Evolutionary conservation across 371 early-diverging fungal genomes (phyloP).

Genomic region (Apophysomyces variabilis): DNA sequence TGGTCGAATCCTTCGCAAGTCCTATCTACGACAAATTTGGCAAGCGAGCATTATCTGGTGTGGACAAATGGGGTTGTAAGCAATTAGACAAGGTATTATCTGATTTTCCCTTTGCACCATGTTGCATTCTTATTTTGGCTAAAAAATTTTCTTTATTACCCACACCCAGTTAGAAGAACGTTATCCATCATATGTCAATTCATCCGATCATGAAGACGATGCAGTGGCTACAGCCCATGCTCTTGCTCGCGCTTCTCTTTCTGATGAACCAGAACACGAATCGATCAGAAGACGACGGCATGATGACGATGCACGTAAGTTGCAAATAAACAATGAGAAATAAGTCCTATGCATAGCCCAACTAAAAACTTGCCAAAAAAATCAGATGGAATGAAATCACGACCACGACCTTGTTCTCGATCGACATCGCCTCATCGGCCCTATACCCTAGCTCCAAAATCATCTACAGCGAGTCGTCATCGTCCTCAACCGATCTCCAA

Average conservation of each 20-base stretch:
- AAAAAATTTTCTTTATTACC: neutral
- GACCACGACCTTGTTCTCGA: conserved; percentile 31
- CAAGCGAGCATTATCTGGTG: conserved; percentile 29
- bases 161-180: conserved; percentile 7
- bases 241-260: conserved; percentile 36
- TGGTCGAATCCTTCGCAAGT: conserved; percentile 68
- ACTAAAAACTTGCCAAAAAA: conserved; percentile 1
- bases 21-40: conserved; percentile 48
- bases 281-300: conserved; percentile 16
- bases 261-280: conserved; percentile 26
- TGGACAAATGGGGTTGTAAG: conserved; percentile 45
- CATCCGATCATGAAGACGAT: conserved; percentile 31
- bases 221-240: conserved; percentile 40
- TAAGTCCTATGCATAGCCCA: neutral
- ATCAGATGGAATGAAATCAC: conserved; percentile 12
- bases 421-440: conserved; percentile 44
- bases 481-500: conserved; percentile 13
- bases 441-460: conserved; percentile 19
- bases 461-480: conserved; percentile 15
- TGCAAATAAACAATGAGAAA: conserved; percentile 6
- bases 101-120: neutral
- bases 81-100: conserved; percentile 31
- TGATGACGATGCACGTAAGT: conserved; percentile 22
- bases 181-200: neutral
- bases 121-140: neutral